Evolutionary conservation across 345 rosid species (phyloP), one percentile per base, ranked within the genome.

Genomic region (Lumnitzera racemosa): DNA sequence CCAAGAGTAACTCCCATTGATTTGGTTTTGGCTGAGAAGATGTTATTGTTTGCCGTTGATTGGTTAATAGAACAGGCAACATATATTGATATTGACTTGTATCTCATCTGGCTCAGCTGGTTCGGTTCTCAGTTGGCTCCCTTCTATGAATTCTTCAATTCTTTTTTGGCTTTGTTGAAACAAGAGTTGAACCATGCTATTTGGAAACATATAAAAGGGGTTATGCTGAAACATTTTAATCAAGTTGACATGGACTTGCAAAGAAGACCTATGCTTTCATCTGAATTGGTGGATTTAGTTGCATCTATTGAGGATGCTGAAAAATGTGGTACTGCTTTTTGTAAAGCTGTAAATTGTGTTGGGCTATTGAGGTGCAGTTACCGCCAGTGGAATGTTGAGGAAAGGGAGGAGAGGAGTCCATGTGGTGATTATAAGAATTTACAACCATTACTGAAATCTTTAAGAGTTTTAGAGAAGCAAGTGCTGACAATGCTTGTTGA

Each of bases 11-110:
- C 29, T 27, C 53, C 61, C 7, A 59, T 70, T 55, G 76, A 78
- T 59, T 53, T 62, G 52, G 67, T 69, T 56, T 63, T 66, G 70
- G 66, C 68, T n/a, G 71, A 73, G 51, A 77, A 78, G 78, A 85
- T 76, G 85, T 47, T 92, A 55, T 63, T 70, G n/a, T 82, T 71
- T 62, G 86, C 98, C 69, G 83, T 88, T 63, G 77, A 79, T 63
- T 89, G 98, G 98, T 58, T 78, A 27, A 69, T 92, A 46, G 98
- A 89, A 66, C 98, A 89, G 80, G 94, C 95, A 46, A 81, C 80
- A 16, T 85, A 79, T 72, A 66, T 57, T 59, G 95, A 92, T 75
- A 81, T 81, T 66, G 75, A 71, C 53, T 76, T 83, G 64, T 84
- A 89, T 78, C 85, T 83, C 66, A 73, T 69, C 58, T 75, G 88